phyloP scores from a whole-genome alignment of 2,329 filamentous ascomycete genomes.

The Cladosporium sp. region DNA sequence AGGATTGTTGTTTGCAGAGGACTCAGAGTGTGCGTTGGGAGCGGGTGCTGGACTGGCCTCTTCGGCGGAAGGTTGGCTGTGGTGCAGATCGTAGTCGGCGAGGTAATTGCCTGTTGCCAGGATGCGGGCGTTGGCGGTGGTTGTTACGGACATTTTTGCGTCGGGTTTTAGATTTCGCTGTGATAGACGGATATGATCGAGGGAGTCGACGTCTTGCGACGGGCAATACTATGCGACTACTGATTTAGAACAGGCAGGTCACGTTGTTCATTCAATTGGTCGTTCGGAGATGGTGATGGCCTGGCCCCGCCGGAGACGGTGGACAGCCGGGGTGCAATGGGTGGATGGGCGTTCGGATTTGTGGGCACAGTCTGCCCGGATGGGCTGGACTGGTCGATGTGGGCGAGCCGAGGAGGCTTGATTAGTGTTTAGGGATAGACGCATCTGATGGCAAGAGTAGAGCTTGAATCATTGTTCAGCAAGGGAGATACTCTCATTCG shows the following conservation, averaged over 20 bases:
- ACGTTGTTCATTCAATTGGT: too few species aligned
- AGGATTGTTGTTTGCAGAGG: slow-evolving; percentile 26
- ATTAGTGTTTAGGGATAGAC: background rate
- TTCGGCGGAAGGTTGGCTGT: slow-evolving; percentile 27
- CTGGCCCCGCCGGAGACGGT: background rate
- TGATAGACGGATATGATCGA: background rate
- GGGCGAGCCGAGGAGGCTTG: background rate
- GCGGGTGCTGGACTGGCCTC: slow-evolving; percentile 27
- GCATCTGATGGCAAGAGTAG: background rate
- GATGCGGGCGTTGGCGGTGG: slow-evolving; percentile 37
- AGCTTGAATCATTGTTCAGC: background rate
- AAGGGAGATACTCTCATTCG: background rate
- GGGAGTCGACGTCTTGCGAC: too few species aligned
- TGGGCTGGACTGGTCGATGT: background rate
- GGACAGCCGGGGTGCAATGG: background rate
- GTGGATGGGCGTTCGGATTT: background rate
- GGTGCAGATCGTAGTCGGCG: slow-evolving; percentile 46
- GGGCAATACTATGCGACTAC: too few species aligned
- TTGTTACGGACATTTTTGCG: slow-evolving; percentile 40
- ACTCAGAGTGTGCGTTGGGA: slow-evolving; percentile 23
- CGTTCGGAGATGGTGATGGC: background rate
- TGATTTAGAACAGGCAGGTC: too few species aligned
- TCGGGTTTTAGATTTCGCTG: background rate
- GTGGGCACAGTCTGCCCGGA: background rate
- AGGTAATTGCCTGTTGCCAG: slow-evolving; percentile 34